Evolutionary conservation across 352 stramenopile genomes (phyloP).

Genomic region (Plasmopara viticola): DNA sequence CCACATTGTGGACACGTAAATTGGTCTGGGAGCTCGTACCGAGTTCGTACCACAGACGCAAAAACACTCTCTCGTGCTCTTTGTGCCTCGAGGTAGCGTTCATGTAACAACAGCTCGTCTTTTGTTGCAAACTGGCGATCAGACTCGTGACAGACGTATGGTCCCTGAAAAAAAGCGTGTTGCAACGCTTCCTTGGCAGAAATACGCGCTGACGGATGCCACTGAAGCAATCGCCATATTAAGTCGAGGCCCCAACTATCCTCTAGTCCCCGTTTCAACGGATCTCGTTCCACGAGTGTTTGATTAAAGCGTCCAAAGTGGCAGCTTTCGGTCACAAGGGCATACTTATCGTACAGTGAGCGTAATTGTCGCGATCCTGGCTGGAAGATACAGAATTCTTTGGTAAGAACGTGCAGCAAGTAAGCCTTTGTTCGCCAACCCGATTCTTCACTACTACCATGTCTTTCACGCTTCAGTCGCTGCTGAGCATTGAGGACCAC

Average conservation of each 20-base stretch:
- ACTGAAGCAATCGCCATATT: slow-evolving; percentile 91
- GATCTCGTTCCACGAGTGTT: slow-evolving; percentile 88
- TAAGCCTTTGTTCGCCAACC: slow-evolving; percentile 51
- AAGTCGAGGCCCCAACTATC: slow-evolving; percentile 84
- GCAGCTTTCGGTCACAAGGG: slow-evolving; percentile 72
- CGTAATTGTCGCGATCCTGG: slow-evolving; percentile 47
- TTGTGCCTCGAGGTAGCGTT: slow-evolving; percentile 60
- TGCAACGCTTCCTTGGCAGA: slow-evolving; percentile 60
- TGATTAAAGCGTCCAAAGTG: slow-evolving; percentile 88
- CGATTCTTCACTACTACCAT: slow-evolving; percentile 3
- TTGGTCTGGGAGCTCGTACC: slow-evolving; percentile 38
- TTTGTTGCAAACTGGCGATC: slow-evolving; percentile 58
- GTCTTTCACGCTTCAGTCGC: slow-evolving; percentile 18
- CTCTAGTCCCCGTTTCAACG: slow-evolving; percentile 85
- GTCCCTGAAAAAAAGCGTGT: slow-evolving; percentile 82
- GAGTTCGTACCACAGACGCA: slow-evolving; percentile 44
- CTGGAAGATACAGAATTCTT: slow-evolving; percentile 84
- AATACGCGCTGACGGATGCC: slow-evolving; percentile 88
- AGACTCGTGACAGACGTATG: slow-evolving; percentile 63
- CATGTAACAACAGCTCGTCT: slow-evolving; percentile 49
- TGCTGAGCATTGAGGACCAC: slow-evolving; percentile 54
- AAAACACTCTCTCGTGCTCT: slow-evolving; percentile 36
- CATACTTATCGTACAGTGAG: slow-evolving; percentile 58
- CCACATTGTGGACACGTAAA: slow-evolving; percentile 61
- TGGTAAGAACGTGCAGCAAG: slow-evolving; percentile 67